These are phyloP conservation scores for Candida ascalaphidarum DNA, from an alignment of 805 yeast species.

Conservation along the genomic window DNA sequence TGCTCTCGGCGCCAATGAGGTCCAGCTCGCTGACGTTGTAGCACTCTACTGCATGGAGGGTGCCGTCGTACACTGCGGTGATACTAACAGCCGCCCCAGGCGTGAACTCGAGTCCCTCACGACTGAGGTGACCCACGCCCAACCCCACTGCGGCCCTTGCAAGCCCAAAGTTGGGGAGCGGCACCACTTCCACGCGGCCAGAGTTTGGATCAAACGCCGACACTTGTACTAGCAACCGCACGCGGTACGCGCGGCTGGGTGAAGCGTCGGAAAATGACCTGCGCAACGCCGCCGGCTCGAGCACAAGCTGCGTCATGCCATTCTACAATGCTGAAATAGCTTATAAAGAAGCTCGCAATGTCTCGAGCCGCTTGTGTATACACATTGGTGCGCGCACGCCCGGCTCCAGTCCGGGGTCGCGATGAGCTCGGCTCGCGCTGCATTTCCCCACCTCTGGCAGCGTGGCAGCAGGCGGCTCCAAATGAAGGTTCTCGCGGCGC, in stretches of 20 bases:
- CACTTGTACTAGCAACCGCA: slow-evolving; percentile 23
- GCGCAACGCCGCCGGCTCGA: slow-evolving; percentile 1
- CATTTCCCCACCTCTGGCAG: background rate
- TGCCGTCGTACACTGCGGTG: slow-evolving; percentile 7
- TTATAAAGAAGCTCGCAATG: too few species aligned
- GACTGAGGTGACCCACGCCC: background rate
- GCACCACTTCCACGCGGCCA: slow-evolving; percentile 10
- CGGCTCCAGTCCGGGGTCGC: too few species aligned
- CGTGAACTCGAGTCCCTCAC: background rate
- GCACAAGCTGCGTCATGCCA: slow-evolving; percentile 3
- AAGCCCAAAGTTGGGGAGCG: slow-evolving; percentile 6
- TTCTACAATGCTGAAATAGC: too few species aligned
- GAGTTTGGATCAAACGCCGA: slow-evolving; percentile 6
- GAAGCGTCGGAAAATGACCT: slow-evolving; percentile 12
- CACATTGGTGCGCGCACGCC: too few species aligned
- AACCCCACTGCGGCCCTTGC: background rate
- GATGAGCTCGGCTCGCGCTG: too few species aligned
- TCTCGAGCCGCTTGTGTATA: too few species aligned
- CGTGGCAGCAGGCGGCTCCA: too few species aligned
- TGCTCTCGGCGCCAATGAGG: too few species aligned
- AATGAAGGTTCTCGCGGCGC: slow-evolving; percentile 38
- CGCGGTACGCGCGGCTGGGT: slow-evolving; percentile 8
- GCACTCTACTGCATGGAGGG: slow-evolving; percentile 20
- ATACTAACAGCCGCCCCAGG: too few species aligned
- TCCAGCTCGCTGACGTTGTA: slow-evolving; percentile 7